These are phyloP conservation scores for Ganoderma resinaceum DNA, from an alignment of 1,284 basidiomycete species.

Conservation along the genomic window DNA sequence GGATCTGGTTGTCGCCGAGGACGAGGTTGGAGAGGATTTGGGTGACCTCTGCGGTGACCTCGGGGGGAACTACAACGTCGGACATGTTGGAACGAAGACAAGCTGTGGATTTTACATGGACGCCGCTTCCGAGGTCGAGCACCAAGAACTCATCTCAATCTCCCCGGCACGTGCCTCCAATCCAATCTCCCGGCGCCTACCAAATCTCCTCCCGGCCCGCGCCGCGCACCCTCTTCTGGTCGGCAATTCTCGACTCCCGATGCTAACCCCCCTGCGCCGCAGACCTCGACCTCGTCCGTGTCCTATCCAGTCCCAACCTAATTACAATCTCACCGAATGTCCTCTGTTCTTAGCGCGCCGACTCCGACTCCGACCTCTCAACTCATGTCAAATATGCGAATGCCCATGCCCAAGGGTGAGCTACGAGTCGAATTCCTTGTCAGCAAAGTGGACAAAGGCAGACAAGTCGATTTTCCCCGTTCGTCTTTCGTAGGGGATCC, in stretches of 20 bases:
- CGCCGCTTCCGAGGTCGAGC: neutral
- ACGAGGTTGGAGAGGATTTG: conserved; percentile 85
- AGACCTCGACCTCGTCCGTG: too few relatives aligned
- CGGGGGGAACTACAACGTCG: conserved; percentile 58
- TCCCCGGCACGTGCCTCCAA: neutral
- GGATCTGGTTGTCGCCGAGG: conserved; percentile 79
- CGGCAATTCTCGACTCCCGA: too few relatives aligned
- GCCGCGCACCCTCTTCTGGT: too few relatives aligned
- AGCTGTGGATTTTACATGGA: neutral
- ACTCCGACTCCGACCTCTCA: too few relatives aligned
- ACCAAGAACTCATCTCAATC: neutral
- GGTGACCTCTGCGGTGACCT: conserved; percentile 74
- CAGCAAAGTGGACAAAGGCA: too few relatives aligned
- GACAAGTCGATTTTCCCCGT: too few relatives aligned
- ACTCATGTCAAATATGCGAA: too few relatives aligned
- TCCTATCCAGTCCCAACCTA: neutral
- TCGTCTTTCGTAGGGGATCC: too few relatives aligned
- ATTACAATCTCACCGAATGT: too few relatives aligned
- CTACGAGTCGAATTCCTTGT: too few relatives aligned
- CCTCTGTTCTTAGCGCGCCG: too few relatives aligned
- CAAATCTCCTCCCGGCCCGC: neutral
- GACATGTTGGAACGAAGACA: conserved; percentile 15
- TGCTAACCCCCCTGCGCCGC: neutral
- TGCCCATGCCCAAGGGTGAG: too few relatives aligned
- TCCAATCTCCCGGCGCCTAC: neutral